These are phyloP conservation scores for Colletotrichum coccodes DNA, from an alignment of 2,329 filamentous ascomycete species.

Conservation along the genomic window DNA sequence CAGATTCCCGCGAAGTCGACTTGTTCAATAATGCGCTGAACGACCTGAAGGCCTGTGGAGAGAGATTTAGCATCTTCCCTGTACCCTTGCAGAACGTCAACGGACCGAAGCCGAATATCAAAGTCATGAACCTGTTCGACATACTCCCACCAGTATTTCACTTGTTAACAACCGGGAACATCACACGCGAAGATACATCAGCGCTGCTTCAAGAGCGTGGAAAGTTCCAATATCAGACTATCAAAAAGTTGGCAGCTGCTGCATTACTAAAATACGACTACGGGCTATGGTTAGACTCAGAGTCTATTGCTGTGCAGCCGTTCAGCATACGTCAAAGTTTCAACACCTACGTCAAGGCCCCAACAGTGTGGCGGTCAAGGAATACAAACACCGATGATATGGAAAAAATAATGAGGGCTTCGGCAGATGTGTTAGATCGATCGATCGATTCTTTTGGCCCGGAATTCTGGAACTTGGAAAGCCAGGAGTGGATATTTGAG, in stretches of 20 bases:
- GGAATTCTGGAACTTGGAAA: conserved; percentile 20
- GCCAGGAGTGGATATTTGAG: conserved; percentile 16
- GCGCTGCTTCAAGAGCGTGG: conserved; percentile 3
- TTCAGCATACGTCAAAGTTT: conserved; percentile 19
- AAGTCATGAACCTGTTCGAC: conserved; percentile 15
- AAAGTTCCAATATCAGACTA: conserved; percentile 12
- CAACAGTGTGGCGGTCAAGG: conserved; percentile 13
- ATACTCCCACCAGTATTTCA: conserved; percentile 1
- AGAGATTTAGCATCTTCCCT: conserved; percentile 12
- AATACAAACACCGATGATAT: conserved; percentile 12
- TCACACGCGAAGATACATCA: neutral
- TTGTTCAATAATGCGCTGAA: conserved; percentile 9
- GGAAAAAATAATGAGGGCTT: neutral
- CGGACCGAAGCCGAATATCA: conserved; percentile 13
- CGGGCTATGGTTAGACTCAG: conserved; percentile 18
- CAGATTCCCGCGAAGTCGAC: conserved; percentile 1
- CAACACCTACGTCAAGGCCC: conserved; percentile 6
- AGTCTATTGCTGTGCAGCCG: conserved; percentile 10
- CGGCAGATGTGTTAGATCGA: neutral
- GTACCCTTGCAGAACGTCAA: neutral
- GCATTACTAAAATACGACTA: conserved; percentile 2
- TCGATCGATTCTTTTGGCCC: conserved; percentile 12
- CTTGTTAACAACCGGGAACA: neutral
- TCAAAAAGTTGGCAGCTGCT: conserved; percentile 17
- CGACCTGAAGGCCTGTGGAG: neutral